These are phyloP conservation scores for Mycena latifolia DNA, from an alignment of 768 basidiomycete species.

Conservation along the genomic window DNA sequence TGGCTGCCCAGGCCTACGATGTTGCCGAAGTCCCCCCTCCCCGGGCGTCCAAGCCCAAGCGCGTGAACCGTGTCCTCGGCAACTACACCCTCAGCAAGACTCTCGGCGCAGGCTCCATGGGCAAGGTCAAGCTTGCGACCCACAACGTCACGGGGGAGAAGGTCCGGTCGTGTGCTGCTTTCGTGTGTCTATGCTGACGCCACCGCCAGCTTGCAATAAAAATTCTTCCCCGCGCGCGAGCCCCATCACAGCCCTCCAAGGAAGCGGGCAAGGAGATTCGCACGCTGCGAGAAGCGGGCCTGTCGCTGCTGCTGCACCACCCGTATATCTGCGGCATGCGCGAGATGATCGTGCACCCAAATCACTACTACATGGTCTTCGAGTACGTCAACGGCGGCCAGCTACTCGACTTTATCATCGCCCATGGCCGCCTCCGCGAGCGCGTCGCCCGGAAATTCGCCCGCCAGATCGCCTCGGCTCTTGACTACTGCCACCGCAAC, in stretches of 20 bases:
- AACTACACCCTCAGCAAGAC: constrained; percentile 98
- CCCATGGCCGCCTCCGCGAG: constrained; percentile 94
- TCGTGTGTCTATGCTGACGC: not conserved
- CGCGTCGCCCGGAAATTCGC: constrained; percentile 98
- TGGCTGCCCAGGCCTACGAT: constrained; percentile 29
- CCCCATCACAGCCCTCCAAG: constrained; percentile 1
- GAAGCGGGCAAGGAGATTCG: constrained; percentile 92
- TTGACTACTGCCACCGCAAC: constrained; percentile 98
- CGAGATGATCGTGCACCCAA: constrained; percentile 96
- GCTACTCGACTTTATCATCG: constrained; percentile 99
- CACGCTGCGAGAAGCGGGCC: constrained; percentile 94
- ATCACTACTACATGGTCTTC: constrained; percentile 99
- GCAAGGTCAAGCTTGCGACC: constrained; percentile 96
- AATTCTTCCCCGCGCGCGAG: constrained; percentile 82
- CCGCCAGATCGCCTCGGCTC: constrained; percentile 94
- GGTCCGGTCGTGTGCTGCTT: constrained; percentile 62
- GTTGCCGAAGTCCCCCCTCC: constrained; percentile 30
- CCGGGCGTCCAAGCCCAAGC: constrained; percentile 41
- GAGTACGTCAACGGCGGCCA: constrained; percentile 99
- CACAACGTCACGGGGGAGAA: constrained; percentile 93
- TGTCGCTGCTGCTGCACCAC: constrained; percentile 96
- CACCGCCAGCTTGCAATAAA: constrained; percentile 85
- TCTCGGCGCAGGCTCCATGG: constrained; percentile 98
- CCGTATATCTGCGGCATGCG: constrained; percentile 99
- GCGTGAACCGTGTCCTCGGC: constrained; percentile 78